A percentile compares a stretch with the other conserved stretches of the same genome.
Evolutionary conservation across 257 asterid genomes (phyloP).

Genomic region (Parsonsia alboflavescens): DNA sequence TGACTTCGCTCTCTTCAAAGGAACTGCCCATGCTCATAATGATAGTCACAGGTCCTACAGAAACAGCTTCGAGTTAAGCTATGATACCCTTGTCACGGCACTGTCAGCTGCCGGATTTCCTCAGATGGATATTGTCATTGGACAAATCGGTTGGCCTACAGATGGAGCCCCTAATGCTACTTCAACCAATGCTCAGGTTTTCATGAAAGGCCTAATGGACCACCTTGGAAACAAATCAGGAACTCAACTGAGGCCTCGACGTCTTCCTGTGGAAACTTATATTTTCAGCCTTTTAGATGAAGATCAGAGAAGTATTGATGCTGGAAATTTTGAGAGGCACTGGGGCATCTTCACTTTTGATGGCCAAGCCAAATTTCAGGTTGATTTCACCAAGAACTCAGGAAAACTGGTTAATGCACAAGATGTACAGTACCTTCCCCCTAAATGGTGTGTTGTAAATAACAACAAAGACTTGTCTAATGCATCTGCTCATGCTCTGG

Average conservation of each 20-base stretch:
- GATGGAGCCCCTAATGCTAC: slow-evolving; percentile 76
- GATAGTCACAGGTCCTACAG: slow-evolving; percentile 45
- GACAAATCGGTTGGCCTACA: slow-evolving; percentile 83
- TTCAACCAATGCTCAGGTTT: slow-evolving; percentile 53
- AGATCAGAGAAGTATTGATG: slow-evolving; percentile 46
- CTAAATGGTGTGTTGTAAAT: slow-evolving; percentile 86
- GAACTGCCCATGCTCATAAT: slow-evolving; percentile 37
- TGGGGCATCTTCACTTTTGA: slow-evolving; percentile 91
- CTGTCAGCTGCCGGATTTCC: slow-evolving; percentile 57
- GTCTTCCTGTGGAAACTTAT: slow-evolving; percentile 46
- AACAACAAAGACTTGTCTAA: slow-evolving; percentile 59
- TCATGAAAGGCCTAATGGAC: slow-evolving; percentile 49
- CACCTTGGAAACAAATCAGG: slow-evolving; percentile 49
- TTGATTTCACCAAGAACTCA: slow-evolving; percentile 47
- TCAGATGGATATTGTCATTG: slow-evolving; percentile 39
- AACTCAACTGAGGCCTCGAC: slow-evolving; percentile 37
- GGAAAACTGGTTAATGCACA: slow-evolving; percentile 55
- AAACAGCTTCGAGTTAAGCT: slow-evolving; percentile 62
- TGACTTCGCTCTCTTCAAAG: slow-evolving; percentile 66
- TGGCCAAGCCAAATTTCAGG: slow-evolving; percentile 79
- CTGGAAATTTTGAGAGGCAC: slow-evolving; percentile 71
- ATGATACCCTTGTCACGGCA: slow-evolving; percentile 41
- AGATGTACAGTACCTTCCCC: slow-evolving; percentile 55
- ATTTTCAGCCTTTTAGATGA: slow-evolving; percentile 74
- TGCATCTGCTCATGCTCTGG: slow-evolving; percentile 45